Conservation (phyloP, 805 yeast genomes). For the Zygoascus flipseniorum region DNA sequence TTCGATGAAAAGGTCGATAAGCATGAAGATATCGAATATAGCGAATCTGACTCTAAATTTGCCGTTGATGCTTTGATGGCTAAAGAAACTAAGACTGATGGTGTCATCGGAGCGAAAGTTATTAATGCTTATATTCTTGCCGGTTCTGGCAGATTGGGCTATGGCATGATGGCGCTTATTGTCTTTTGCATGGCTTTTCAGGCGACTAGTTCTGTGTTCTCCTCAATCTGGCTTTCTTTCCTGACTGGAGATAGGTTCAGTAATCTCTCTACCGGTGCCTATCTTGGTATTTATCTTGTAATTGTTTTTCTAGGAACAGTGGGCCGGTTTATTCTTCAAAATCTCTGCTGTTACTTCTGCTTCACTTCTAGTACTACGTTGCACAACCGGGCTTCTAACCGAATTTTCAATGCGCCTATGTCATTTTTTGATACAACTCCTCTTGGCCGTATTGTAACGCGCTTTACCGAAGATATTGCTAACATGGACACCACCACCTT, state of each 20-base stretch:
- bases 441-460: constrained; percentile 66
- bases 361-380: constrained; percentile 46
- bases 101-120: constrained; percentile 29
- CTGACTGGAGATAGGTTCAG: constrained; percentile 51
- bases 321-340: constrained; percentile 15
- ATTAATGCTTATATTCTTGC: constrained; percentile 42
- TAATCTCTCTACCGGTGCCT: constrained; percentile 32
- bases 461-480: constrained; percentile 77
- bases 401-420: constrained; percentile 65
- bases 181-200: constrained; percentile 25
- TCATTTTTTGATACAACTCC: constrained; percentile 70
- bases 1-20: constrained; percentile 5
- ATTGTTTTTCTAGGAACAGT: constrained; percentile 43
- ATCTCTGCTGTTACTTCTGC: constrained; percentile 37
- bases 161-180: constrained; percentile 26
- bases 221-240: constrained; percentile 67
- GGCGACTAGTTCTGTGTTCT: constrained; percentile 48
- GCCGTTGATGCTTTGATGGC: constrained; percentile 5
- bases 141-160: constrained; percentile 45
- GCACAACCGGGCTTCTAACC: constrained; percentile 48
- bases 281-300: constrained; percentile 48
- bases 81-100: constrained; percentile 12
- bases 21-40: constrained; percentile 11
- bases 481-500: constrained; percentile 56
- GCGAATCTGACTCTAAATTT: constrained; percentile 10